These are phyloP conservation scores for Stipa capillata DNA, from an alignment of 176 grass and related monocot species.

Conservation along the genomic window DNA sequence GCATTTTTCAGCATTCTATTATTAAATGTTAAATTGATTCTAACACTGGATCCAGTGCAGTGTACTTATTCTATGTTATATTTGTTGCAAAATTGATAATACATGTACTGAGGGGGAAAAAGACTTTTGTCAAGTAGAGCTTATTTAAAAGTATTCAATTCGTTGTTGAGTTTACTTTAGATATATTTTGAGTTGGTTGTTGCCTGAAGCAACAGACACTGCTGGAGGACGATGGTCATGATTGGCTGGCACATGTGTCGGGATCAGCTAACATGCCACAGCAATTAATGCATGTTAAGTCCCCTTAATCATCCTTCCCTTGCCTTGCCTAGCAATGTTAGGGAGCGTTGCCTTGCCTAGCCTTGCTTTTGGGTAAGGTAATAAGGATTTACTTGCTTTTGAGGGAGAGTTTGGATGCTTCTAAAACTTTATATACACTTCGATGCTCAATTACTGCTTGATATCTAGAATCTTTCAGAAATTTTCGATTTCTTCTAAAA, in stretches of 20 bases:
- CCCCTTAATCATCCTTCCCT: not conserved
- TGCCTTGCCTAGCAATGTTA: not conserved
- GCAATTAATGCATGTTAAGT: not conserved
- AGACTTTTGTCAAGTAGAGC: not conserved
- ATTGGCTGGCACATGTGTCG: not conserved
- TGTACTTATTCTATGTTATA: not conserved
- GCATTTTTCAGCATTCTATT: not conserved
- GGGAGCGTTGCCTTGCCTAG: not conserved
- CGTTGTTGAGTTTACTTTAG: not conserved
- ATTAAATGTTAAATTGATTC: not conserved
- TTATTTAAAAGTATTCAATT: not conserved
- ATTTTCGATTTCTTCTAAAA: not conserved
- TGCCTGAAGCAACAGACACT: not conserved
- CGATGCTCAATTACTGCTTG: not conserved
- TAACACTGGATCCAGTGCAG: not conserved
- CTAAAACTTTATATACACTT: not conserved
- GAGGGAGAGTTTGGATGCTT: not conserved
- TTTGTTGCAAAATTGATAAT: not conserved
- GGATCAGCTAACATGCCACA: not conserved
- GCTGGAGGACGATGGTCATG: not conserved
- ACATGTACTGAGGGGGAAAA: not conserved
- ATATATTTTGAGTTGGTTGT: not conserved
- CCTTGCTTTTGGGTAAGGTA: no score
- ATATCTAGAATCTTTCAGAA: not conserved
- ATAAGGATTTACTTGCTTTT: no score